phyloP scores from a whole-genome alignment of 345 rosid genomes.

The Atalantia buxifolia region DNA sequence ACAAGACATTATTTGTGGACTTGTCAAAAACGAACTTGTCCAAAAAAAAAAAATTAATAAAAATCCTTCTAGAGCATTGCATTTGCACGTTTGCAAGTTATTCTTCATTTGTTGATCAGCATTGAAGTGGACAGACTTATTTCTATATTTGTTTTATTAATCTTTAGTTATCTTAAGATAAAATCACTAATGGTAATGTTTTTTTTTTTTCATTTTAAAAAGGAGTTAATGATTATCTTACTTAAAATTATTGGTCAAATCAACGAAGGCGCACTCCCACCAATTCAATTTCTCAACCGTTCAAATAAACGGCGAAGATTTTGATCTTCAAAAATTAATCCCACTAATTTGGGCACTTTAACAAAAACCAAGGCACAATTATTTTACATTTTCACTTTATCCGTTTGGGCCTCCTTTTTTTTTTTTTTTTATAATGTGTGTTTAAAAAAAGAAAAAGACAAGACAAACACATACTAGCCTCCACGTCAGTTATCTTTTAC shows the following conservation, averaged over 20 bases:
- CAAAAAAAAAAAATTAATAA: too few species aligned
- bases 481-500: neutral
- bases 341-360: constrained; percentile 6
- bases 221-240: too few species aligned
- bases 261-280: neutral
- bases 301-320: neutral
- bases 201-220: too few species aligned
- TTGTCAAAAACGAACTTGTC: too few species aligned
- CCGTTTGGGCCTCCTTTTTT: neutral
- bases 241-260: neutral
- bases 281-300: neutral
- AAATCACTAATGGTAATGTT: too few species aligned
- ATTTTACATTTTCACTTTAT: constrained; percentile 15
- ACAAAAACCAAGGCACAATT: constrained; percentile 34
- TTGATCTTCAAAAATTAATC: neutral
- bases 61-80: too few species aligned
- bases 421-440: neutral
- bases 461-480: neutral
- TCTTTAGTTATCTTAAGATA: too few species aligned
- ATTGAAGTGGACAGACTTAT: too few species aligned
- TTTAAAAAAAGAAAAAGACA: neutral
- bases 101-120: too few species aligned
- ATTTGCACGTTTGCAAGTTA: too few species aligned
- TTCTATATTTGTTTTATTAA: too few species aligned
- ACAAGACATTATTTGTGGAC: too few species aligned